A percentile compares a stretch with the other conserved stretches of the same genome.
Evolutionary conservation across 768 basidiomycete genomes (phyloP).

Genomic region (Mycena alexandri): DNA sequence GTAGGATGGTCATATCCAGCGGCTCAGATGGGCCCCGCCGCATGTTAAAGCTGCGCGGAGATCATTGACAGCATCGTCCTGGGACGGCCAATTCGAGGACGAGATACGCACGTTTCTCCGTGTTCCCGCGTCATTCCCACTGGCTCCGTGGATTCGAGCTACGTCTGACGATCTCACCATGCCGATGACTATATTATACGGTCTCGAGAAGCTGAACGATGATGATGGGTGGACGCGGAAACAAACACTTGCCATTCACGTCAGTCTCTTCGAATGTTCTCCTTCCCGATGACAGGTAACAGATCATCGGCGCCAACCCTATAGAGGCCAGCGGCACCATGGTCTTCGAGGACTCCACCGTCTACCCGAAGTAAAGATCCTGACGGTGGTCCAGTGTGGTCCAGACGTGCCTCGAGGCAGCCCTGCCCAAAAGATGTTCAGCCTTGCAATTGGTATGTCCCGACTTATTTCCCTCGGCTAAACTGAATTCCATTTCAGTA

Average conservation of each 20-base stretch:
- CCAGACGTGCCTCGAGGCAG: constrained; percentile 33
- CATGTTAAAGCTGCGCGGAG: constrained; percentile 42
- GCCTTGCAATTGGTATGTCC: constrained; percentile 21
- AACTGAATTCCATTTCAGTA: constrained; percentile 8
- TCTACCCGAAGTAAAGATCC: constrained; percentile 39
- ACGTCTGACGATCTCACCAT: constrained; percentile 47
- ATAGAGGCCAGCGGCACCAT: constrained; percentile 28
- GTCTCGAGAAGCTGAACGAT: constrained; percentile 46
- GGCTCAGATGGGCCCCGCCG: constrained; percentile 48
- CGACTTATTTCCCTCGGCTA: neutral
- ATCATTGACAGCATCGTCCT: constrained; percentile 42
- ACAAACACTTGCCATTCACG: constrained; percentile 48
- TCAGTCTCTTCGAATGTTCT: constrained; percentile 29
- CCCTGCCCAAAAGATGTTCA: neutral
- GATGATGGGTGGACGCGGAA: constrained; percentile 48
- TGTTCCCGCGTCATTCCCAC: constrained; percentile 12
- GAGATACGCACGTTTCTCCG: constrained; percentile 32
- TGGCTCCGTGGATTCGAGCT: constrained; percentile 40
- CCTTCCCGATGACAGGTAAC: neutral
- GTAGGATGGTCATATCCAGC: constrained; percentile 11
- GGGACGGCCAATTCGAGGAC: constrained; percentile 44
- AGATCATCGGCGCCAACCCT: constrained; percentile 41
- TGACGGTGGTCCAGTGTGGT: constrained; percentile 43
- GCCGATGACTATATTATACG: constrained; percentile 51
- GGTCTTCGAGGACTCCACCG: constrained; percentile 43